phyloP scores from a whole-genome alignment of 148 eudicot genomes.

The Beta vulgaris region DNA sequence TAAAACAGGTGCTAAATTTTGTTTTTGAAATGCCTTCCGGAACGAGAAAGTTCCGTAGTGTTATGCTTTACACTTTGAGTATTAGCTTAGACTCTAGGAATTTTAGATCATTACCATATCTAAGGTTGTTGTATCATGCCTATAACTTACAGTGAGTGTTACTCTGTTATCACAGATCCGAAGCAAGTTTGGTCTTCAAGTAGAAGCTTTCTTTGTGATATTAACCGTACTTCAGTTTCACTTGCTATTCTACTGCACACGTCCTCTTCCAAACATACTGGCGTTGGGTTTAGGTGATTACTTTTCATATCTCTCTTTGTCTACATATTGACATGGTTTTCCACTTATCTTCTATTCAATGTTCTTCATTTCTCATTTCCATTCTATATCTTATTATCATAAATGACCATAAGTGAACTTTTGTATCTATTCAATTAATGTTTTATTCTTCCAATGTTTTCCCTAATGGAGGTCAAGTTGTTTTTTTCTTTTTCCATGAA shows the following conservation, averaged over 20 bases:
- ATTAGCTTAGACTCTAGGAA: background rate
- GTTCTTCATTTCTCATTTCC: background rate
- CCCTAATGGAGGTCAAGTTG: background rate
- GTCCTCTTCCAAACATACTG: slow-evolving; percentile 90
- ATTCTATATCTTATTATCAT: background rate
- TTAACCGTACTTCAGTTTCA: slow-evolving; percentile 79
- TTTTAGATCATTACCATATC: background rate
- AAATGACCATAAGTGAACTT: background rate
- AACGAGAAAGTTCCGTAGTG: background rate
- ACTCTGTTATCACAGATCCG: slow-evolving; percentile 55
- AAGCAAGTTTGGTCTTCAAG: slow-evolving; percentile 78
- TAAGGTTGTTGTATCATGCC: background rate
- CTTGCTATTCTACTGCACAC: slow-evolving; percentile 84
- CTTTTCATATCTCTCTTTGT: background rate
- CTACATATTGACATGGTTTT: background rate
- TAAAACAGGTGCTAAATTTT: background rate
- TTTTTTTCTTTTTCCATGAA: background rate
- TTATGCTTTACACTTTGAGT: background rate
- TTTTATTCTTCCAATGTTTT: background rate
- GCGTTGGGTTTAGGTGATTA: slow-evolving; percentile 85
- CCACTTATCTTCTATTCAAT: background rate
- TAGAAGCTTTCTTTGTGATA: slow-evolving; percentile 89
- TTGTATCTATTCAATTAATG: background rate
- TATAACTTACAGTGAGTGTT: background rate
- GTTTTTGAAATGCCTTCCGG: background rate